Base-by-base conservation (phyloP, 2,329 filamentous ascomycete species). In the Piedraia hortae region DNA sequence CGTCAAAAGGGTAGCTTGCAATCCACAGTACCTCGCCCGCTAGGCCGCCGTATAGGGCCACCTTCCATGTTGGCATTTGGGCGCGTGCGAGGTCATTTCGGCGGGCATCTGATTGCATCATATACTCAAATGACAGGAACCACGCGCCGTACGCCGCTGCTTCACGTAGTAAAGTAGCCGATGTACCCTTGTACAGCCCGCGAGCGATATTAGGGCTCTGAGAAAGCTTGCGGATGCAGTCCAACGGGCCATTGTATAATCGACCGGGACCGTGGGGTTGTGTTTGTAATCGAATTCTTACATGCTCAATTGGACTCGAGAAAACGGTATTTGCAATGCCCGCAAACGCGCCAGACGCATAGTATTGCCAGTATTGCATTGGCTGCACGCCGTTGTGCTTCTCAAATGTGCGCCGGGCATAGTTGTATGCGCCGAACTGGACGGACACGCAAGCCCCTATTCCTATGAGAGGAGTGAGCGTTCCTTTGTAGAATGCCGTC, bases 381-480 rank as follows among this genome's bases (percentile, higher is more conserved):
- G 56, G 52, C 18, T 33, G 26, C 34, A 28, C 43, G 31, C 53
- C 43, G 48, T 89, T 89, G 32, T 59, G 57, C 19, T 61, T 53
- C 51, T 93, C 82, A 43, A 97, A 66, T 38, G 62, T 69, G 27
- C 85, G 74, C 28, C 75, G 73, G 5, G 82, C 80, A 41, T 72
- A 69, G 55, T 91, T 78, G 58, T 93, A 97, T 37, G 73, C 85
- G 31, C 80, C 85, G 46, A 97, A 97, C 54, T 97, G 85, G 37
- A 97, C 71, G n/a, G 78, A 91, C 20, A 66, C 56, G 45, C 85
- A 97, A 34, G 85, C 85, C 35, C 85, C 85, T 41, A 97, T 93
- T 34, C 85, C 85, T 26, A 97, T 62, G 25, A 97, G 58, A 0
- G 85, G 85, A 4, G 85, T 93, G 25, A 97, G 56, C 0, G 85